These are phyloP conservation scores for Uronychia binucleata DNA, from an alignment of 73 alveolate genomes.

Conservation along the genomic window DNA sequence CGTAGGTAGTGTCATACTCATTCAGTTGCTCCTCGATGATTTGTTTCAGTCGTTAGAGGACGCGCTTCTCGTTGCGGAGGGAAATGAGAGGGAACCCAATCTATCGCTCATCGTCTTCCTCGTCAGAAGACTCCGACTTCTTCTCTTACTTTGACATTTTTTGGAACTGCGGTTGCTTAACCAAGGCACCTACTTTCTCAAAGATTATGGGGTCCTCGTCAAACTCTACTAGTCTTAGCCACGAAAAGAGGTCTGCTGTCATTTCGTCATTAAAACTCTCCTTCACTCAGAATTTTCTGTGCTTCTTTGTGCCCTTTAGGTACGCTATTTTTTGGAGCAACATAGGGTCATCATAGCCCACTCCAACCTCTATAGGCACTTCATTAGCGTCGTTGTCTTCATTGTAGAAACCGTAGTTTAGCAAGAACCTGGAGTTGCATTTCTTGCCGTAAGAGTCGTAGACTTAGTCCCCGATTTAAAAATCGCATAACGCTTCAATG, in stretches of 20 bases:
- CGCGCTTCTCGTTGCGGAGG: slow-evolving; percentile 65
- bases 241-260: slow-evolving; percentile 41
- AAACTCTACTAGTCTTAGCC: slow-evolving; percentile 51
- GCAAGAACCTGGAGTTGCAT: slow-evolving; percentile 84
- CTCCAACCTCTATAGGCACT: slow-evolving; percentile 68
- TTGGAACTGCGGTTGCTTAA: slow-evolving; percentile 31
- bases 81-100: slow-evolving; percentile 58
- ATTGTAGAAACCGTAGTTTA: slow-evolving; percentile 86
- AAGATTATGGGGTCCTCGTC: slow-evolving; percentile 46
- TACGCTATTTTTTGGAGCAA: slow-evolving; percentile 58
- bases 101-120: slow-evolving; percentile 26
- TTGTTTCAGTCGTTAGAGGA: slow-evolving; percentile 24
- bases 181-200: neutral
- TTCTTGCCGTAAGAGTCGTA: slow-evolving; percentile 91
- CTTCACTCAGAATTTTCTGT: slow-evolving; percentile 38
- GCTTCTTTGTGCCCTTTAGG: slow-evolving; percentile 16
- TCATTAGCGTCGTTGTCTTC: slow-evolving; percentile 92
- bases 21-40: slow-evolving; percentile 44
- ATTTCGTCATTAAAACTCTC: slow-evolving; percentile 33
- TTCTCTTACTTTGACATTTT: neutral
- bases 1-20: slow-evolving; percentile 56
- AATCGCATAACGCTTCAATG: slow-evolving; percentile 82
- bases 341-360: slow-evolving; percentile 75
- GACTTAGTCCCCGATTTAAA: slow-evolving; percentile 74
- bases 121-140: slow-evolving; percentile 12